Base-by-base conservation (phyloP, 345 rosid species). In the Balakata baccata region DNA sequence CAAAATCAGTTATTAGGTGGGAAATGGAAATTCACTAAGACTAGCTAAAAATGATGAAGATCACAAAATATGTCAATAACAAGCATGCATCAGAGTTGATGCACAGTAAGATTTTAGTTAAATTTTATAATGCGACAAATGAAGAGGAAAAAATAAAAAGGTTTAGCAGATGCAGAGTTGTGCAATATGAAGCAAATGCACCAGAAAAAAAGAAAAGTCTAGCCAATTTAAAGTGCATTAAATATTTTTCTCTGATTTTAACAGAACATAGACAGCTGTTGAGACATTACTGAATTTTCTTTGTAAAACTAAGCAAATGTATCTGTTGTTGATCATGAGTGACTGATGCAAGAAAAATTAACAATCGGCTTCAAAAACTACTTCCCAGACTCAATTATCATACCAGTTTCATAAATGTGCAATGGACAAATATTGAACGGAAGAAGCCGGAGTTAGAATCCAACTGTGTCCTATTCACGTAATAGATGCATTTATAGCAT, bases 101-200 rank as follows among this genome's bases (percentile, higher is more conserved):
- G 59, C 8, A 11, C 17, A 9, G 39, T 60, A 16, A 38, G 22
- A 18, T 54, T 61, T 61, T 18, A 34, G 58, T 53, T 54, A 11
- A 41, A 69, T 8, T 51, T 10, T 52, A 50, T 3, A 10, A 46
- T 7, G 37, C 10, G 7, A 43, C 59, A 59, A 60, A 43, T 46
- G 23, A 52, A n/a, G 52, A 43, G 56, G 50, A 17, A 6, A 25
- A 57, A 10, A 62, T 0, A n/a, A 29, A 29, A 29, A 29, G 2
- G 46, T 63, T 56, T 50, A 22, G 51, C 53, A n/a, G 23, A 23
- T 38, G 22, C 45, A 20, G 34, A 66, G 9, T 64, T 58, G 20
- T 69, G 51, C 47, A 29, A 29, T 57, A 11, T 17, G 65, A 59
- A 34, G 59, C 69, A 46, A 53, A 71, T 71, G n/a, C 6, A 71